Conservation (phyloP, 345 rosid genomes). For the Gossypium rotundifolium region DNA sequence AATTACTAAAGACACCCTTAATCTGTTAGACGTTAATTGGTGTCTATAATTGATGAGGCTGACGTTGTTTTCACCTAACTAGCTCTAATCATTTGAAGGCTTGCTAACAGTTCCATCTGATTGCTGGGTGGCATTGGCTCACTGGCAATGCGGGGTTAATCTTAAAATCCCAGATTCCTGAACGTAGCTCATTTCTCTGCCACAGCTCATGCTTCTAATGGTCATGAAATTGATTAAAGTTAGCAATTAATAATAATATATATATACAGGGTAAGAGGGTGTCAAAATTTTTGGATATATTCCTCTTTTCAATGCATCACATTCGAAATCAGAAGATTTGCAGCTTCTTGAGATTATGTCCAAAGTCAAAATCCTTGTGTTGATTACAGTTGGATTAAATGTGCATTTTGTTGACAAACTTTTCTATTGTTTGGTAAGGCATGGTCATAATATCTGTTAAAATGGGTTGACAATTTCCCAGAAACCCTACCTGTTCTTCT, state of each 20-base stretch:
- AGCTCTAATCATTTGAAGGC: not conserved
- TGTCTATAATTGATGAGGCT: not conserved
- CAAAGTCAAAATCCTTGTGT: slow-evolving; percentile 16
- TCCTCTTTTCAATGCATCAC: not conserved
- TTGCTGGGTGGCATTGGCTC: not conserved
- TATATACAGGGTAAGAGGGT: too few species aligned
- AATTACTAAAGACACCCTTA: too few species aligned
- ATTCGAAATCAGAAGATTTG: not conserved
- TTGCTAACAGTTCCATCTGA: not conserved
- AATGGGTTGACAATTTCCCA: slow-evolving; percentile 31
- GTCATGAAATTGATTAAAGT: not conserved
- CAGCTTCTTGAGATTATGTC: not conserved
- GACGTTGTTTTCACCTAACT: not conserved
- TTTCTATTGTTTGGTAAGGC: slow-evolving; percentile 25
- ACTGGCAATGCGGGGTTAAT: too few species aligned
- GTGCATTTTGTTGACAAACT: slow-evolving; percentile 17
- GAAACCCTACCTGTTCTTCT: not conserved
- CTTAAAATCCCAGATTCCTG: not conserved
- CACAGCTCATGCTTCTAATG: not conserved
- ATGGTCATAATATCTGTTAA: slow-evolving; percentile 23
- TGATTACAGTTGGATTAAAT: slow-evolving; percentile 28
- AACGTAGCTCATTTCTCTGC: not conserved
- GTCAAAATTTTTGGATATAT: too few species aligned
- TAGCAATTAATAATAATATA: too few species aligned
- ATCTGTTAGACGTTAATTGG: not conserved